Evolutionary conservation across 2,329 filamentous ascomycete species (phyloP), one percentile per base, ranked within the genome.

Genomic region (Aureobasidium pullulans): DNA sequence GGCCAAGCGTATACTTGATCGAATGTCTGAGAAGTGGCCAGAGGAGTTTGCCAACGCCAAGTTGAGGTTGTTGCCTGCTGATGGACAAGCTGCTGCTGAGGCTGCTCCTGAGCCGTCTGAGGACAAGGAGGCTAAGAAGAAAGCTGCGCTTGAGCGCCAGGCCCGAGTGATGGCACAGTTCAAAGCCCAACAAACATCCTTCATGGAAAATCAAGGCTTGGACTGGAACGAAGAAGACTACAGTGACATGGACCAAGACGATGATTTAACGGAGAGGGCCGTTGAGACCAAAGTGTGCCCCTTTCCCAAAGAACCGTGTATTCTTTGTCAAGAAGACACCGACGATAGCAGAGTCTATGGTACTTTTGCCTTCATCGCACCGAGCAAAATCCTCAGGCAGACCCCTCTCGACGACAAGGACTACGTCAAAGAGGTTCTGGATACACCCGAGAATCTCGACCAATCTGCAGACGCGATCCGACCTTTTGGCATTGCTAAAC

Each of bases 141-240:
- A 89, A 73, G 89, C 93, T 56, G 94, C 94, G 0, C 76, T 92
- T 42, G 93, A 91, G 66, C 85, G 94, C 23, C 92, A 97, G 73
- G 92, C 92, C 1, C 88, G 85, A 68, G 90, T 99, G 34, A 96
- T 99, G 92, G 94, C 92, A 1, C 91, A 96, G 69, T 96, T 99
- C 74, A 94, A 97, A 71, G 88, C 96, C 70, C 93, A 99, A 69
- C 95, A 97, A 71, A 93, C 95, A 74, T 94, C 85, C 67, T 99
- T 99, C 74, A 77, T 99, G 75, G 88, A 90, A 60, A 94, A 87
- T 64, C 92, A 96, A 72, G 87, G 86, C 43, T 83, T 96, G 62
- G 89, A 96, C 71, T 96, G 90, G 88, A 89, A 87, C 11, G 87
- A 92, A 61, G 83, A 90, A 50, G 89, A 89, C n/a, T 84, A 88